Evolutionary conservation across 1,284 basidiomycete species (phyloP), one percentile per base, ranked within the genome.

Genomic region (Puccinia novopanici): DNA sequence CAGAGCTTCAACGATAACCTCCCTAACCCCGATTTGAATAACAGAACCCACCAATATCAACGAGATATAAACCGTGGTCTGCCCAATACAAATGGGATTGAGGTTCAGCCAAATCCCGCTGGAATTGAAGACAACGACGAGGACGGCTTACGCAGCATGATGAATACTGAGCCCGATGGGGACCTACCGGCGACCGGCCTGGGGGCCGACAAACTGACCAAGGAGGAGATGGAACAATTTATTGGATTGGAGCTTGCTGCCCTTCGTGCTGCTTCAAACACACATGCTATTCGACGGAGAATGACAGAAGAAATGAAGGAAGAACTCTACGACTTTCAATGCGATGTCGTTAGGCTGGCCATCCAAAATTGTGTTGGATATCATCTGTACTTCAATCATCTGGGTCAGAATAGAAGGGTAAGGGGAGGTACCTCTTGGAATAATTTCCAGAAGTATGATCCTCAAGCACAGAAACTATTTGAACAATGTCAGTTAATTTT

Each of bases 271-370:
- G 34, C 61, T 22, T 2, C 34, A n/a, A 42, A 40, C 3, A 40
- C 13, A 5, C n/a, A 65, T 24, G 34, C 61, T 22, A 65, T 19
- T 10, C 34, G 61, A 2, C 17, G 13, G n/a, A 8, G 40, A 17
- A 42, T 42, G 40, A 65, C 61, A 3, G 15, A 61, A 5, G 59
- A 61, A 2, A 61, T 61, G 59, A 34, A 37, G 30, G 61, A 65
- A 24, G 61, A 65, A 42, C 4, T 65, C 37, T 65, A 65, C 15
- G 40, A 65, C 3, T 65, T 65, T 30, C 61, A 65, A 19, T 42
- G 61, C 19, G 13, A 65, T 22, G 17, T 65, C 42, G 61, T 34
- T 34, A 5, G 19, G 37, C 19, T 65, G n/a, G 34, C 61, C 13
- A 65, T 65, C 34, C 61, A 42, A 42, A 65, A 42, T 22, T 27